These are phyloP conservation scores for Candida palmyrensis DNA, from an alignment of 805 yeast genomes.

Conservation along the genomic window DNA sequence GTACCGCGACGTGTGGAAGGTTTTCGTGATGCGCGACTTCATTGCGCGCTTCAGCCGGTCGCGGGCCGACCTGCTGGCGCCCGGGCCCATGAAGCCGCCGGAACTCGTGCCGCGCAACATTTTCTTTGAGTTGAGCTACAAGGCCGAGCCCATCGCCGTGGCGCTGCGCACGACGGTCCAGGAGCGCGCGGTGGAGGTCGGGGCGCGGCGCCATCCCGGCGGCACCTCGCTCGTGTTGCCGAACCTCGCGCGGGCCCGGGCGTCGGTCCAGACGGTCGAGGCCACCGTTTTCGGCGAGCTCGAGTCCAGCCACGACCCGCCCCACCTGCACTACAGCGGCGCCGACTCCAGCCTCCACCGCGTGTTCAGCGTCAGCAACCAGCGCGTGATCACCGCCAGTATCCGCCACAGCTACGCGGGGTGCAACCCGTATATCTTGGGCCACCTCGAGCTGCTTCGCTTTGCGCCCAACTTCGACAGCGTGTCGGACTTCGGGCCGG, in stretches of 20 bases:
- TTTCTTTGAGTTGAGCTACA: constrained; percentile 33
- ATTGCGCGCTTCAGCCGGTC: constrained; percentile 51
- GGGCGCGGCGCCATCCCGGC: constrained; percentile 5
- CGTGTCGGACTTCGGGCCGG: constrained; percentile 62
- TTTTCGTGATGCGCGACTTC: constrained; percentile 65
- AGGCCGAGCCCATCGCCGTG: constrained; percentile 24
- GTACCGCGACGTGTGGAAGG: constrained; percentile 77
- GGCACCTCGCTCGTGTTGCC: constrained; percentile 25
- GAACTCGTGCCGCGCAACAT: constrained; percentile 28
- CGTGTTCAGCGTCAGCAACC: constrained; percentile 26
- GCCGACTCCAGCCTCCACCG: constrained; percentile 19
- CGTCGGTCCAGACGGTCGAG: constrained; percentile 36
- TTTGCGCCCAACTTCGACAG: constrained; percentile 56
- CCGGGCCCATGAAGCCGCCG: constrained; percentile 2
- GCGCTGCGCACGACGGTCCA: constrained; percentile 9
- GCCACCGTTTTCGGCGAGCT: constrained; percentile 44
- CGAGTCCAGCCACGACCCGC: constrained; percentile 18
- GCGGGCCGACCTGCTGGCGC: constrained; percentile 4
- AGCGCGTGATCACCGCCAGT: constrained; percentile 26
- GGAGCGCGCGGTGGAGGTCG: constrained; percentile 14
- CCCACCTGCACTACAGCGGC: constrained; percentile 2
- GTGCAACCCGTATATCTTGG: constrained; percentile 54
- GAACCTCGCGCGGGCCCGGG: constrained; percentile 23
- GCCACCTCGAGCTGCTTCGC: constrained; percentile 47
- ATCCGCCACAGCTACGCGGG: constrained; percentile 64